These are phyloP conservation scores for Hericium erinaceus DNA, from an alignment of 768 basidiomycete genomes.

Conservation along the genomic window DNA sequence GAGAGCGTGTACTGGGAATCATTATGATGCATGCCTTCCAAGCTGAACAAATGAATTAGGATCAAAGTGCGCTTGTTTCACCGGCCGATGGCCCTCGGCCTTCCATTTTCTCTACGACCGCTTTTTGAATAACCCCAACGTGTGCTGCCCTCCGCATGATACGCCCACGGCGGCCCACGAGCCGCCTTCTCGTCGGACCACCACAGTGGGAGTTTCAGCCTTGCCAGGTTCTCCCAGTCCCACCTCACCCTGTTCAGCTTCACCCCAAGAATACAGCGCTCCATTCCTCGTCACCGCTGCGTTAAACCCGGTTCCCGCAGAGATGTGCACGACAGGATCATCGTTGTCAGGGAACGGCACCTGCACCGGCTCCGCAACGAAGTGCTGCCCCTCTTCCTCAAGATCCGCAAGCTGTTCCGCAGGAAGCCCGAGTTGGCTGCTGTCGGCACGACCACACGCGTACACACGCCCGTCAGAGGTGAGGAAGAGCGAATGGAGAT, in stretches of 20 bases:
- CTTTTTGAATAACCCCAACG: conserved; percentile 31
- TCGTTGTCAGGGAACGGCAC: conserved; percentile 52
- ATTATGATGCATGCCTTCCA: too few relatives aligned
- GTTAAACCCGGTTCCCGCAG: conserved; percentile 65
- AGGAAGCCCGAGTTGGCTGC: conserved; percentile 71
- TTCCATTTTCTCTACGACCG: conserved; percentile 49
- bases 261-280: conserved; percentile 69
- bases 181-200: conserved; percentile 68
- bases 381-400: conserved; percentile 37
- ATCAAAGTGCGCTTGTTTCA: too few relatives aligned
- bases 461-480: conserved; percentile 77
- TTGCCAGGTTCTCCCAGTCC: conserved; percentile 46
- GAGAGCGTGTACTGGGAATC: too few relatives aligned
- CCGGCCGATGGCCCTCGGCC: too few relatives aligned
- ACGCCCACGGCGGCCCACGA: conserved; percentile 56
- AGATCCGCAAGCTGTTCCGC: conserved; percentile 60
- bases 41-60: too few relatives aligned
- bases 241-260: conserved; percentile 69
- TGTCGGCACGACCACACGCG: conserved; percentile 78
- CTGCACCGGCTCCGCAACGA: conserved; percentile 54
- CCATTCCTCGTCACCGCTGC: conserved; percentile 60
- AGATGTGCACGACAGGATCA: conserved; percentile 58
- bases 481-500: conserved; percentile 87
- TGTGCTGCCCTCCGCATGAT: conserved; percentile 75
- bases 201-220: conserved; percentile 51